Conservation (phyloP, 805 yeast genomes). For the Nakazawaea ishiwadae region DNA sequence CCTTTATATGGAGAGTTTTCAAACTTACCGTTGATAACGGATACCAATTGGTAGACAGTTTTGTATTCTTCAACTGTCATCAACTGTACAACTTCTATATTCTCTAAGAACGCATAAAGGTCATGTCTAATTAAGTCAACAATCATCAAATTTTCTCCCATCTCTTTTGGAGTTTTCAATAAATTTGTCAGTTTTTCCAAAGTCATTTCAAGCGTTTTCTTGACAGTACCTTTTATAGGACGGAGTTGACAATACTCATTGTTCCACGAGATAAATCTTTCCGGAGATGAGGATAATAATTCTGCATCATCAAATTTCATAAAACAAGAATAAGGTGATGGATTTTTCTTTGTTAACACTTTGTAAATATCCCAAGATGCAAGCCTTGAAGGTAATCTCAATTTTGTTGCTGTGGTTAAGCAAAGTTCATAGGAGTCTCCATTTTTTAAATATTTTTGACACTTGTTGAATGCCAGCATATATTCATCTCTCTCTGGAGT, state of each 20-base stretch:
- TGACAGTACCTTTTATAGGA: constrained; percentile 96
- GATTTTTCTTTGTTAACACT: constrained; percentile 65
- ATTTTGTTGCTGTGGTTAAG: constrained; percentile 69
- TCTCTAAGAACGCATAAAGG: constrained; percentile 57
- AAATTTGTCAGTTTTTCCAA: constrained; percentile 56
- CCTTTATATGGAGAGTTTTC: constrained; percentile 45
- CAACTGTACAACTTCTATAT: constrained; percentile 69
- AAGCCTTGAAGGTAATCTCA: constrained; percentile 44
- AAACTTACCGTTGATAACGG: constrained; percentile 73
- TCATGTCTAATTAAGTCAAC: constrained; percentile 95
- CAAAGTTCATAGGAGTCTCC: constrained; percentile 97
- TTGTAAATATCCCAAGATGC: constrained; percentile 80
- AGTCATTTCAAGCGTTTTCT: constrained; percentile 51
- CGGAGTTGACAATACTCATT: constrained; percentile 64
- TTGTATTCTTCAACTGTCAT: constrained; percentile 92
- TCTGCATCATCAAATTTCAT: constrained; percentile 62
- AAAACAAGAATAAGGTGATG: constrained; percentile 89
- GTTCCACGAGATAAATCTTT: constrained; percentile 83
- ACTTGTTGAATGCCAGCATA: constrained; percentile 45
- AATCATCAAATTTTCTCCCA: constrained; percentile 95
- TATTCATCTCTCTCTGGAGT: constrained; percentile 55
- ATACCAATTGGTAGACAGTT: constrained; percentile 87
- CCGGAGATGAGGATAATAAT: constrained; percentile 89
- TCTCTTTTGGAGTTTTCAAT: constrained; percentile 81
- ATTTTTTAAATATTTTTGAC: constrained; percentile 61